Evolutionary conservation across 768 basidiomycete species (phyloP).

Genomic region (Coprinellus micaceus): DNA sequence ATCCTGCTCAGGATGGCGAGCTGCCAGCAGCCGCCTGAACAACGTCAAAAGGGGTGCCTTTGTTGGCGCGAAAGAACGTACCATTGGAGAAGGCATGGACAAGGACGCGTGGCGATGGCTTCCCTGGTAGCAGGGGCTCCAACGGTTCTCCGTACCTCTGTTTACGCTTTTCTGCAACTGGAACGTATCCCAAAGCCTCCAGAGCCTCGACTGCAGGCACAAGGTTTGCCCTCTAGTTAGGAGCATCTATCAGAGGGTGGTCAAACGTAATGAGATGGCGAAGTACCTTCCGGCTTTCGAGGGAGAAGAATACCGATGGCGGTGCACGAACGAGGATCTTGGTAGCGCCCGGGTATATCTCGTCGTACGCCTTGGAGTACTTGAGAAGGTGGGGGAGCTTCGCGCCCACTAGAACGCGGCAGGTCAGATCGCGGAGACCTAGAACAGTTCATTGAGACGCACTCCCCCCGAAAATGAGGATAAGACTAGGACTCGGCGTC

Average conservation of each 20-base stretch:
- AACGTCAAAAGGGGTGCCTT: neutral
- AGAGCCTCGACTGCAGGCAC: conserved; percentile 35
- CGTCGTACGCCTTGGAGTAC: conserved; percentile 37
- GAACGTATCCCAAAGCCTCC: conserved; percentile 33
- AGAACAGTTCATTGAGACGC: conserved; percentile 16
- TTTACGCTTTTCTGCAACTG: conserved; percentile 10
- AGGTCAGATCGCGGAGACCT: neutral
- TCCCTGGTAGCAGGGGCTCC: conserved; percentile 5
- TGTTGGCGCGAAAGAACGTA: conserved; percentile 11
- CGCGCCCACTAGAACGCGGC: conserved; percentile 37
- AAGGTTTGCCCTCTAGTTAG: conserved; percentile 25
- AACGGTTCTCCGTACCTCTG: neutral
- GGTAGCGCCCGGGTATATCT: conserved; percentile 40
- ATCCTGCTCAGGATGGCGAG: conserved; percentile 32
- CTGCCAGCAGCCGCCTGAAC: conserved; percentile 38
- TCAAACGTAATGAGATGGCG: neutral
- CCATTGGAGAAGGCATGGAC: conserved; percentile 50
- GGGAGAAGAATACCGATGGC: conserved; percentile 33
- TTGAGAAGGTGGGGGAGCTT: conserved; percentile 42
- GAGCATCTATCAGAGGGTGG: neutral
- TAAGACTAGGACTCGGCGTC: conserved; percentile 25
- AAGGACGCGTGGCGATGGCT: conserved; percentile 31
- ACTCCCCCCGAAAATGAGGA: conserved; percentile 49
- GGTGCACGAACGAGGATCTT: conserved; percentile 39
- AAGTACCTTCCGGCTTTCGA: conserved; percentile 29